Conservation (phyloP, 129 eudicot genomes). For the Lonicera japonica region DNA sequence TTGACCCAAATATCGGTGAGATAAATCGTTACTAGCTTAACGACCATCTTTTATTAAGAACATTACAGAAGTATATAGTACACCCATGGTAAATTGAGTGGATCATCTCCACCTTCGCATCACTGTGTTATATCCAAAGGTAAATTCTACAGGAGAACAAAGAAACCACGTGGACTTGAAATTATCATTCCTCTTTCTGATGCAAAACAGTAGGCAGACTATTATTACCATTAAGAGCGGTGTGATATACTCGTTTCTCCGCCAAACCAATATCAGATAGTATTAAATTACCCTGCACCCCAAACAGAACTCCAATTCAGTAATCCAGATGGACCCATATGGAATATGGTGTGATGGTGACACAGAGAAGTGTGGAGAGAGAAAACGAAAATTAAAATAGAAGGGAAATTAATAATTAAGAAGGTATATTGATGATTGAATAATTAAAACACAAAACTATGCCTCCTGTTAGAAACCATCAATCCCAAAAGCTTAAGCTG, state of each 20-base stretch:
- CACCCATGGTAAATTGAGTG: constrained; percentile 10
- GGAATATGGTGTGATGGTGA: too few species aligned
- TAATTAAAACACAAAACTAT: too few species aligned
- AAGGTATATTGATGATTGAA: too few species aligned
- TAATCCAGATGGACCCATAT: too few species aligned
- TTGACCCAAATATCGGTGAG: background rate
- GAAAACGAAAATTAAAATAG: too few species aligned
- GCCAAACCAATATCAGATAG: constrained; percentile 88
- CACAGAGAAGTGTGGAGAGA: too few species aligned
- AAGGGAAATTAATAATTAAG: too few species aligned
- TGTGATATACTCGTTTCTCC: constrained; percentile 84
- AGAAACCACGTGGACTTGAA: constrained; percentile 26
- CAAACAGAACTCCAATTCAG: constrained; percentile 7
- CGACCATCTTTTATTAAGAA: background rate
- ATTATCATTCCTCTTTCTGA: constrained; percentile 90
- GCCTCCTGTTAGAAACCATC: too few species aligned
- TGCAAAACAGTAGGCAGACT: constrained; percentile 58
- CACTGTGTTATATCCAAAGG: background rate
- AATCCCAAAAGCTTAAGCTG: too few species aligned
- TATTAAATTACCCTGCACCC: constrained; percentile 64
- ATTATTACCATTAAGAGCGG: constrained; percentile 83
- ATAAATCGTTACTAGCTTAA: constrained; percentile 1
- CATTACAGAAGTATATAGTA: constrained; percentile 13
- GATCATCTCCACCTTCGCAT: constrained; percentile 13
- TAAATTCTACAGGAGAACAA: constrained; percentile 12